phyloP scores from a whole-genome alignment of 2,329 filamentous ascomycete species.

The Akanthomyces muscarius region DNA sequence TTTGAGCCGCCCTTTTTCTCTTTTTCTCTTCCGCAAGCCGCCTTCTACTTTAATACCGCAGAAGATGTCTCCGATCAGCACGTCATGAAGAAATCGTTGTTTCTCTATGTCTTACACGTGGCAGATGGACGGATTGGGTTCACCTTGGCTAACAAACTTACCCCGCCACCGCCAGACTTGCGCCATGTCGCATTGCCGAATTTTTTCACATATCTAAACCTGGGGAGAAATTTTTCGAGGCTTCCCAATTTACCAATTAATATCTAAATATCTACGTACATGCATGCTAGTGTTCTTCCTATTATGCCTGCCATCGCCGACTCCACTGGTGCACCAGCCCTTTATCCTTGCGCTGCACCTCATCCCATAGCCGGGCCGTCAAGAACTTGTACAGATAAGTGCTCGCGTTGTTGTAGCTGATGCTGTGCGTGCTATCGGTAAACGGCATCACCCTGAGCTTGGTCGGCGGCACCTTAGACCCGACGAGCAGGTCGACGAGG shows the following conservation, averaged over 20 bases:
- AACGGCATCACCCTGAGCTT: constrained; percentile 63
- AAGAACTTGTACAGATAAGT: constrained; percentile 60
- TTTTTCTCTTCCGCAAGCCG: neutral
- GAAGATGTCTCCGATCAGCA: neutral
- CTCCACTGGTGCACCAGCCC: constrained; percentile 34
- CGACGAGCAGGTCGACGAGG: constrained; percentile 58
- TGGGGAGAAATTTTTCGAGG: too few species aligned
- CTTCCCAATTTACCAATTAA: too few species aligned
- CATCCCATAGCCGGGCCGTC: constrained; percentile 56
- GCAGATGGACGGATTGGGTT: neutral
- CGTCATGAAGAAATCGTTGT: neutral
- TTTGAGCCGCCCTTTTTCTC: neutral
- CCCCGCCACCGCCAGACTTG: neutral
- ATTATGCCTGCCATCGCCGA: neutral
- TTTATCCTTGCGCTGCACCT: constrained; percentile 49
- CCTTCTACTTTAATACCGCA: too few species aligned
- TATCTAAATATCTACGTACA: too few species aligned
- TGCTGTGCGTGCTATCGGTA: constrained; percentile 62
- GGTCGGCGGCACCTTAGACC: constrained; percentile 52
- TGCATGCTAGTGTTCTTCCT: neutral
- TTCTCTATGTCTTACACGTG: neutral
- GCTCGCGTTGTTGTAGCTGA: constrained; percentile 52
- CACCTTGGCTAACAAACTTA: neutral
- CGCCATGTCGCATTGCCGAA: neutral
- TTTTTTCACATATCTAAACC: neutral